Conservation (phyloP, 148 eudicot genomes). For the Camellia sinensis region DNA sequence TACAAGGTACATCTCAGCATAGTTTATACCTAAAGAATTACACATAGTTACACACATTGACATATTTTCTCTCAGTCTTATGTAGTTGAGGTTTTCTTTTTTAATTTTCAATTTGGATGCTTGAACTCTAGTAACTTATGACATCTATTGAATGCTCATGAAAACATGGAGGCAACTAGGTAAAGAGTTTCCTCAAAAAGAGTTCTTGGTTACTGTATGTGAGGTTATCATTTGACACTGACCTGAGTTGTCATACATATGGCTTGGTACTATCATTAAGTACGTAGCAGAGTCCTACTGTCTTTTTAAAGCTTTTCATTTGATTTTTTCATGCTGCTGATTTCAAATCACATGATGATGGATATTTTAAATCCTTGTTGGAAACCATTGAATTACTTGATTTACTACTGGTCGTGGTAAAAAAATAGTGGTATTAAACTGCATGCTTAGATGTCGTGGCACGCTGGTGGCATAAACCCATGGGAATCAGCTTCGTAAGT, state of each 20-base stretch:
- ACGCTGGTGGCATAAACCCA: no score
- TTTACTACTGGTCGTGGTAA: no score
- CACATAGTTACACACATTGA: not conserved
- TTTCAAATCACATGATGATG: no score
- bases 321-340: slow-evolving; percentile 17
- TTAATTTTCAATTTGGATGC: not conserved
- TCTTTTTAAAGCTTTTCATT: not conserved
- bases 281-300: not conserved
- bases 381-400: no score
- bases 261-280: not conserved
- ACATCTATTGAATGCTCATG: not conserved
- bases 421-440: no score
- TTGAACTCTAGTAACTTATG: not conserved
- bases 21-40: not conserved
- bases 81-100: not conserved
- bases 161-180: not conserved
- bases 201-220: not conserved
- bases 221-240: not conserved
- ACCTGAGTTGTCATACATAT: not conserved
- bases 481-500: no score
- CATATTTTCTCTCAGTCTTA: not conserved
- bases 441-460: no score
- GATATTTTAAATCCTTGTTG: no score
- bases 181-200: not conserved
- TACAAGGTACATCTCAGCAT: slow-evolving; percentile 60